These are phyloP conservation scores for Alloteropsis semialata DNA, from an alignment of 176 grass and related monocot genomes.

Conservation along the genomic window DNA sequence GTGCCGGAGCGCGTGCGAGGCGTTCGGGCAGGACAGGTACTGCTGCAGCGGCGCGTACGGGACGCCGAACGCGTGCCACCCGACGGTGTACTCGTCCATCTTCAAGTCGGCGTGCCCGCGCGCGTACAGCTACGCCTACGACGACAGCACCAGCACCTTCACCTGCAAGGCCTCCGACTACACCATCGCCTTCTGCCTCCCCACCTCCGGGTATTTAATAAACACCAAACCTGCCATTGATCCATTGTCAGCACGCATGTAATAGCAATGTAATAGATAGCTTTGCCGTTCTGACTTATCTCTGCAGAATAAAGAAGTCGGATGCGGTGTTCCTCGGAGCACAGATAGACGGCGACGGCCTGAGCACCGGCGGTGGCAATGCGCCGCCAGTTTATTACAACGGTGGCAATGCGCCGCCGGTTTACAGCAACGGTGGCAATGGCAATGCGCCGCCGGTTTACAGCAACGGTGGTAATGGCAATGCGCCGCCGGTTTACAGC, in stretches of 20 bases:
- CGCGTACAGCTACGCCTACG: constrained; percentile 96
- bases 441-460: constrained; percentile 6
- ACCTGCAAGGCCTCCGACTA: constrained; percentile 81
- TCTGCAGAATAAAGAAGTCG: constrained; percentile 46
- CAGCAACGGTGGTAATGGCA: not conserved
- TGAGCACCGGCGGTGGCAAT: not conserved
- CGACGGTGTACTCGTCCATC: constrained; percentile 68
- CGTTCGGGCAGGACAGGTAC: constrained; percentile 72
- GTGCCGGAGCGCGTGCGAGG: constrained; percentile 85
- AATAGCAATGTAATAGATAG: not conserved
- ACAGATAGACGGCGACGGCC: constrained; percentile 26
- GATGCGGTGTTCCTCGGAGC: constrained; percentile 46
- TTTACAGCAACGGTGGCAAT: not conserved
- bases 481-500: constrained; percentile 15
- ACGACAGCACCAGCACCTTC: constrained; percentile 85
- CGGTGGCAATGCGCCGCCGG: not conserved
- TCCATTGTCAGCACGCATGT: not conserved
- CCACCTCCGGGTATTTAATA: constrained; percentile 24
- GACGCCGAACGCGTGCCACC: constrained; percentile 59
- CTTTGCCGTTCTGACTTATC: not conserved
- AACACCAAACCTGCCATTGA: not conserved
- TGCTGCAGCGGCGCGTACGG: constrained; percentile 80
- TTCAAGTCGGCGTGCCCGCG: constrained; percentile 93
- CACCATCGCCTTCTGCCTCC: constrained; percentile 77
- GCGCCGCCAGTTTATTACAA: not conserved